A percentile compares a stretch with the other conserved stretches of the same genome.
phyloP scores from a whole-genome alignment of 495 filamentous ascomycete genomes.

The Tuber umbilicatum region DNA sequence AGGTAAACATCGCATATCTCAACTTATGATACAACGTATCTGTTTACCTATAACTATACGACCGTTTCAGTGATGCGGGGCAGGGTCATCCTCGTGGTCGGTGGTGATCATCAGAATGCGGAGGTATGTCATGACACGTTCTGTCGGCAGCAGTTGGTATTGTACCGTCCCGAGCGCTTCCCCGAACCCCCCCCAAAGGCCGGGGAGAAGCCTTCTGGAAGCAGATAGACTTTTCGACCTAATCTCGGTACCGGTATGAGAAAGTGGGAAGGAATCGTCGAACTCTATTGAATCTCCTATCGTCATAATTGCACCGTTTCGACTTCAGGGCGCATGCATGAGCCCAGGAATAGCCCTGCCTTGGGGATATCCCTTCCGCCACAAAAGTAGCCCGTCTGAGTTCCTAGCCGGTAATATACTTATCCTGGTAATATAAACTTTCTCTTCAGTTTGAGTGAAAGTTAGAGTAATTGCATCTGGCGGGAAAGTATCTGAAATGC shows the following conservation, averaged over 20 bases:
- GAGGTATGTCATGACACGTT: neutral
- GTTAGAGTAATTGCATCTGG: no score
- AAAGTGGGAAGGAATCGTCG: no score
- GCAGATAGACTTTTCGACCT: no score
- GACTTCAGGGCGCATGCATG: neutral
- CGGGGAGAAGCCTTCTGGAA: no score
- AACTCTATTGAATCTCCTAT: neutral
- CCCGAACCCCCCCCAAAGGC: no score
- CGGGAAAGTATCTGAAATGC: no score
- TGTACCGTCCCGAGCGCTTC: neutral
- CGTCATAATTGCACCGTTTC: neutral
- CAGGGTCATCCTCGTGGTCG: neutral
- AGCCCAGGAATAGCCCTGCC: neutral
- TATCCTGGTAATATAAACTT: no score
- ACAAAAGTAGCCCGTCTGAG: neutral
- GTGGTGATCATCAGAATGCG: neutral
- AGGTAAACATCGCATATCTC: neutral
- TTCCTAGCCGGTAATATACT: neutral
- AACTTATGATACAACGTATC: neutral
- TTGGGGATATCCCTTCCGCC: neutral
- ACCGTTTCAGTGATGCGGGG: neutral
- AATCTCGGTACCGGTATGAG: no score
- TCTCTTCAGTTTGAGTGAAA: no score
- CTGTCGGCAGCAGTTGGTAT: neutral
- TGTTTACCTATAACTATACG: neutral